These are phyloP conservation scores for Jamesozyma jinghongensis DNA, from an alignment of 805 yeast genomes.

Conservation along the genomic window DNA sequence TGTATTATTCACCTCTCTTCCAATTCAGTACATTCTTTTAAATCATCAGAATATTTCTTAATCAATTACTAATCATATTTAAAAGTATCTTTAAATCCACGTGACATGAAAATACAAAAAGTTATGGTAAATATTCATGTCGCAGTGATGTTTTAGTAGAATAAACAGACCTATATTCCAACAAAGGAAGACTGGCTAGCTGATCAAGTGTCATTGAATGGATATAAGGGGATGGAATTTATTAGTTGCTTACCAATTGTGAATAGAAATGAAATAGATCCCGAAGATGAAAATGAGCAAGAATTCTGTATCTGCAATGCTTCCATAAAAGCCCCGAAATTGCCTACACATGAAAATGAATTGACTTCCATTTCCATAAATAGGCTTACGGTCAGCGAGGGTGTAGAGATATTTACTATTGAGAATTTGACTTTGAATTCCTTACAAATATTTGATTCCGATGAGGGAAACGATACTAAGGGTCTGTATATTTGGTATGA, in stretches of 20 bases:
- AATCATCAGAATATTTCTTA: neutral
- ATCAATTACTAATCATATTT: constrained; percentile 1
- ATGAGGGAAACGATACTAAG: neutral
- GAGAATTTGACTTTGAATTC: constrained; percentile 2
- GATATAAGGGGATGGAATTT: constrained; percentile 8
- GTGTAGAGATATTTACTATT: constrained; percentile 13
- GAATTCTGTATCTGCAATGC: constrained; percentile 16
- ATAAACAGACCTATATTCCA: too few relatives aligned
- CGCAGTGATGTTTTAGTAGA: too few relatives aligned
- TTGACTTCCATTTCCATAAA: too few relatives aligned
- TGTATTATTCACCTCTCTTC: too few relatives aligned
- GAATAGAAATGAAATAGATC: constrained; percentile 1
- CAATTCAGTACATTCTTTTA: too few relatives aligned
- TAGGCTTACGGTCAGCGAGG: constrained; percentile 20
- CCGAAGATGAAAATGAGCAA: constrained; percentile 3
- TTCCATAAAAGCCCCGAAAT: too few relatives aligned
- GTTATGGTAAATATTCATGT: too few relatives aligned
- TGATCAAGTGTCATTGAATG: too few relatives aligned
- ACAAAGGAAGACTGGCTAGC: too few relatives aligned
- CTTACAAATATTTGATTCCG: constrained; percentile 10
- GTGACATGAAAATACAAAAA: too few relatives aligned
- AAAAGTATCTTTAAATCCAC: too few relatives aligned
- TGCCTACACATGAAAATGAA: constrained; percentile 3
- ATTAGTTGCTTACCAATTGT: constrained; percentile 15
- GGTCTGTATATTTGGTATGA: constrained; percentile 18